Evolutionary conservation across 2,329 filamentous ascomycete species (phyloP), one percentile per base, ranked within the genome.

Genomic region (Dothideomycetidae sp.): DNA sequence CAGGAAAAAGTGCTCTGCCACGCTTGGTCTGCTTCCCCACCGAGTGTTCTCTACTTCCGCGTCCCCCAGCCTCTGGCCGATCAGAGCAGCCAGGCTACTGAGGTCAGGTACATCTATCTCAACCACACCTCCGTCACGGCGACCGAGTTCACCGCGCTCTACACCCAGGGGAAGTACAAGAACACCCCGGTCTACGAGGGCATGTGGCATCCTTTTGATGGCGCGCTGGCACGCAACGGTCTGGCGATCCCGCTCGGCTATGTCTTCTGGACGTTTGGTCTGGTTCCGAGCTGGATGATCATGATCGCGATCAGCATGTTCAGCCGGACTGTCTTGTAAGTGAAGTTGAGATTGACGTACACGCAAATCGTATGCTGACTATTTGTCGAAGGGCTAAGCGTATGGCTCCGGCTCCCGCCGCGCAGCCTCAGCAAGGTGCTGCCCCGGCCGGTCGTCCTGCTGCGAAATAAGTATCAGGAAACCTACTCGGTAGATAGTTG

Each of bases 291-390:
- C 48, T 88, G 81, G 81, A 60, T 73, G 39, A 75, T 84, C 53
- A 86, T 88, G 81, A 67, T 88, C 48, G 54, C 72, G 33, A 67
- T 88, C 48, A 81, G 77, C 37, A 75, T 86, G 55, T 52, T 79
- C 45, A 83, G 75, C 67, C 70, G 81, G 53, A 71, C 66, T 41
- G 70, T 86, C 58, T 84, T 86, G 81, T 84, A 63, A 70, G 78
- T 67, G 28, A n/a, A n/a, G n/a, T n/a, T n/a, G n/a, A n/a, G n/a
- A n/a, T n/a, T n/a, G n/a, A n/a, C n/a, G n/a, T n/a, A n/a, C n/a
- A n/a, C n/a, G n/a, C n/a, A n/a, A n/a, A n/a, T n/a, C n/a, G n/a
- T n/a, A n/a, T 7, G 21, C 21, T 26, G 21, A 26, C 21, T 26
- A 26, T 7, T 26, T 26, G 7, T 26, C 21, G 7, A 26, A n/a